Evolutionary conservation across 202 grass and related monocot genomes (phyloP).

Genomic region (Carex sylvatica): DNA sequence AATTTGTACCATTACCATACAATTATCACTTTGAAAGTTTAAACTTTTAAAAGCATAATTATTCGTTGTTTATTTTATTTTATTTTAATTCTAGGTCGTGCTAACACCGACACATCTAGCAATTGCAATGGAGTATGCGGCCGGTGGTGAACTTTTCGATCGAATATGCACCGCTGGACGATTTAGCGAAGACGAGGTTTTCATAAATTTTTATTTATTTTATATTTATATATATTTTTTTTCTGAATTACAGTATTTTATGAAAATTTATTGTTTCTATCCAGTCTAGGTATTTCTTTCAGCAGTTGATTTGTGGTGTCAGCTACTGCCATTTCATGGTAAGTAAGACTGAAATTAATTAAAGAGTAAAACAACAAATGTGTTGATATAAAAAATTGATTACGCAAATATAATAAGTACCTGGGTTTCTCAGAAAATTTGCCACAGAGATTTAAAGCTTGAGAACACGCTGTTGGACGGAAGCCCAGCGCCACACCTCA

Average conservation of each 20-base stretch:
- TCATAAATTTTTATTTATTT: background rate
- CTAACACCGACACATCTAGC: slow-evolving; percentile 90
- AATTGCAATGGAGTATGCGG: slow-evolving; percentile 94
- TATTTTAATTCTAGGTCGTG: slow-evolving; percentile 41
- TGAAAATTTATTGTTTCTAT: background rate
- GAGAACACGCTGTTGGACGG: slow-evolving; percentile 95
- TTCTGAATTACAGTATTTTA: background rate
- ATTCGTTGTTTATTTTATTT: background rate
- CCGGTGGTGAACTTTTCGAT: slow-evolving; percentile 87
- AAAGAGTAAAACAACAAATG: background rate
- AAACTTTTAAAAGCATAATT: too few species aligned
- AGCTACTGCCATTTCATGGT: slow-evolving; percentile 99
- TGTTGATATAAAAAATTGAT: background rate
- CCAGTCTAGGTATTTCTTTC: slow-evolving; percentile 93
- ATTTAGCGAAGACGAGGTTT: slow-evolving; percentile 93
- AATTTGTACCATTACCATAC: background rate
- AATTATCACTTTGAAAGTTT: too few species aligned
- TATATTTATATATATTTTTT: background rate
- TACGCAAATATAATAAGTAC: background rate
- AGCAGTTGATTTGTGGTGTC: slow-evolving; percentile 88
- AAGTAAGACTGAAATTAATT: background rate
- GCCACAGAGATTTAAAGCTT: slow-evolving; percentile 89
- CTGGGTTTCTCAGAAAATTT: slow-evolving; percentile 65
- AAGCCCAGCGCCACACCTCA: slow-evolving; percentile 82
- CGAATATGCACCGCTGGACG: slow-evolving; percentile 87